Evolutionary conservation across 2,329 filamentous ascomycete genomes (phyloP).

Genomic region (Colletotrichum sp.): DNA sequence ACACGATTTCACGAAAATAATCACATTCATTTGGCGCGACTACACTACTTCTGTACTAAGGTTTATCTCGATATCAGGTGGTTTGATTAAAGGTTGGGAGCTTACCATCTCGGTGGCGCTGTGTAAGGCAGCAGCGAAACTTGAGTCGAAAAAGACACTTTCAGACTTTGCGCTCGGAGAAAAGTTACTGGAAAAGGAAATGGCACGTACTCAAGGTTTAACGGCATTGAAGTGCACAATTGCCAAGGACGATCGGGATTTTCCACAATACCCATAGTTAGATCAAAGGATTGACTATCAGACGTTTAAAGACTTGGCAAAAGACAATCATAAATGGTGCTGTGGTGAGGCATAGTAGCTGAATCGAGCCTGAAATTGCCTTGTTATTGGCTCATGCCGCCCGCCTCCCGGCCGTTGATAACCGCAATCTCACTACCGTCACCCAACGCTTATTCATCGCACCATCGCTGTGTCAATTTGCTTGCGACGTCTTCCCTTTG

Average conservation of each 20-base stretch:
- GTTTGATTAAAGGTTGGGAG: accelerated
- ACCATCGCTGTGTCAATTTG: neutral
- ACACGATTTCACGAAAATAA: neutral
- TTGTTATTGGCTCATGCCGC: neutral
- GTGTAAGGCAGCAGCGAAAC: accelerated
- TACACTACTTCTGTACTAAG: neutral
- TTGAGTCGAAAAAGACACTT: accelerated
- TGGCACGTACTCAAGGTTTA: neutral
- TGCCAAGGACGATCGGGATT: neutral
- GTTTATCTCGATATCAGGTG: neutral
- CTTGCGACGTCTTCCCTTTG: neutral
- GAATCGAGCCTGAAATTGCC: neutral
- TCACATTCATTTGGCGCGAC: neutral
- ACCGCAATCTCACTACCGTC: neutral
- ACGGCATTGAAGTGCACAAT: neutral
- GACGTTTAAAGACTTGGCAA: neutral
- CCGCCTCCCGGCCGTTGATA: neutral
- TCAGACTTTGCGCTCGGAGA: neutral
- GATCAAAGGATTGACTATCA: neutral
- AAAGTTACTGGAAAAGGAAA: neutral
- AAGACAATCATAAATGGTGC: neutral
- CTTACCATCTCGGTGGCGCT: neutral
- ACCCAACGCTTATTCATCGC: neutral
- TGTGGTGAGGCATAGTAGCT: neutral
- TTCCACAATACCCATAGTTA: neutral